Evolutionary conservation across 805 yeast species (phyloP), one percentile per base, ranked within the genome.

Genomic region (Lipomyces lipofer): DNA sequence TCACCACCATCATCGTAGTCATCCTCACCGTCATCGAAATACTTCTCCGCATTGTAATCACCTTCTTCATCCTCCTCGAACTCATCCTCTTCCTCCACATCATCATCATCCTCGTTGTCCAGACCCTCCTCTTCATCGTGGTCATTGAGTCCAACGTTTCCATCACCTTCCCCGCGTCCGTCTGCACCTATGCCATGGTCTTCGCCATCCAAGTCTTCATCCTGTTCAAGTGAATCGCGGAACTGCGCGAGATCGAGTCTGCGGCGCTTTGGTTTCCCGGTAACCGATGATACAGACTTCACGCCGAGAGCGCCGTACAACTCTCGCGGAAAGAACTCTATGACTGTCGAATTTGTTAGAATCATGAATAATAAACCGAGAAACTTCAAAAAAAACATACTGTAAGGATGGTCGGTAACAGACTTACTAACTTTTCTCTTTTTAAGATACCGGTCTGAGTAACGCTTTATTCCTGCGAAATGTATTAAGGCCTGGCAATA

Each of bases 21-120:
- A 6, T 63, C 66, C 25, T 63, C 66, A 24, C 66, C 66, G 40
- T 63, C 66, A 43, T 63, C 66, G 46, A 63, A 63, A 49, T 63
- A 63, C 42, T 47, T 49, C 39, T 63, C 66, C 5, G 66, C 66
- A 43, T 63, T 63, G 43, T 63, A 63, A 43, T 63, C 66, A n/a
- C 66, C 66, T 7, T 63, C 66, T 33, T 63, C 66, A 33, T 63
- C 66, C 29, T 63, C 66, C 17, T 63, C 66, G 49, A 63, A 63
- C 38, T 63, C 66, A 40, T 63, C 66, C 22, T 63, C 63, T 29
- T 55, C 63, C 27, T 50, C 63, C 2, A 54, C 63, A 7, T 62
- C 64, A 12, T 59, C 58, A 2, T 47, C 54, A n/a, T 27, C 47
- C 17, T 47, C 61, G 24, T 43, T 49, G 7, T 43, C 51, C 27